phyloP scores from a whole-genome alignment of 2,329 filamentous ascomycete species.

The Trichoderma arundinaceum region DNA sequence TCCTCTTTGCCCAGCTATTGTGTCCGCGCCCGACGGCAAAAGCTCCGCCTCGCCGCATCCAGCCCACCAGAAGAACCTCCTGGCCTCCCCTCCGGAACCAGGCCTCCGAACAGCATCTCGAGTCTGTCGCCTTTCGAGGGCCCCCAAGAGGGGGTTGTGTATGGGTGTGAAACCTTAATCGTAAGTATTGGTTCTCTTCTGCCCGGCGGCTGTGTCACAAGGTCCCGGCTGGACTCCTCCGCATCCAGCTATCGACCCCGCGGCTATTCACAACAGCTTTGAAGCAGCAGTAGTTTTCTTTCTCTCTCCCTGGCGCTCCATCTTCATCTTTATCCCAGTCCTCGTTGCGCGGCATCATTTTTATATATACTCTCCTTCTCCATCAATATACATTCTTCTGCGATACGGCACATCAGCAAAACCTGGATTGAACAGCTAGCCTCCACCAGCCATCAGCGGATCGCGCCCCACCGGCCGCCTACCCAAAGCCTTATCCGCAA shows the following conservation, averaged over 20 bases:
- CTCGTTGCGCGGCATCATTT: background rate
- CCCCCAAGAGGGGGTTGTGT: constrained; percentile 17
- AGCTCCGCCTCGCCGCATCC: constrained; percentile 30
- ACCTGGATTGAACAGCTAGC: constrained; percentile 15
- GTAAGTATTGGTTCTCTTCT: constrained; percentile 2
- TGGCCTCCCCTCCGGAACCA: constrained; percentile 21
- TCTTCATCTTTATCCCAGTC: background rate
- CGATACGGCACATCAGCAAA: background rate
- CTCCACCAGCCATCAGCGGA: constrained; percentile 19
- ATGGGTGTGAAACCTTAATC: constrained; percentile 30
- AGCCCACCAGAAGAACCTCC: constrained; percentile 9
- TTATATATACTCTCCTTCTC: background rate
- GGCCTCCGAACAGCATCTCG: background rate
- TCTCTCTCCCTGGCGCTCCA: background rate
- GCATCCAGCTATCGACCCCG: constrained; percentile 18
- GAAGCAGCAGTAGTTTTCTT: constrained; percentile 1
- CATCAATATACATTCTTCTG: background rate
- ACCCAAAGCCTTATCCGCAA: constrained; percentile 18
- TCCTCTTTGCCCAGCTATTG: background rate
- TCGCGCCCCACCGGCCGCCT: constrained; percentile 23
- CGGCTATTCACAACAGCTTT: constrained; percentile 22
- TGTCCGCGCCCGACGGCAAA: constrained; percentile 15
- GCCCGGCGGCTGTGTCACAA: constrained; percentile 26
- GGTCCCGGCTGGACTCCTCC: constrained; percentile 21
- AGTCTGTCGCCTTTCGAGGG: background rate